Evolutionary conservation across 2,329 filamentous ascomycete species (phyloP).

Genomic region (Biscogniauxia sp.): DNA sequence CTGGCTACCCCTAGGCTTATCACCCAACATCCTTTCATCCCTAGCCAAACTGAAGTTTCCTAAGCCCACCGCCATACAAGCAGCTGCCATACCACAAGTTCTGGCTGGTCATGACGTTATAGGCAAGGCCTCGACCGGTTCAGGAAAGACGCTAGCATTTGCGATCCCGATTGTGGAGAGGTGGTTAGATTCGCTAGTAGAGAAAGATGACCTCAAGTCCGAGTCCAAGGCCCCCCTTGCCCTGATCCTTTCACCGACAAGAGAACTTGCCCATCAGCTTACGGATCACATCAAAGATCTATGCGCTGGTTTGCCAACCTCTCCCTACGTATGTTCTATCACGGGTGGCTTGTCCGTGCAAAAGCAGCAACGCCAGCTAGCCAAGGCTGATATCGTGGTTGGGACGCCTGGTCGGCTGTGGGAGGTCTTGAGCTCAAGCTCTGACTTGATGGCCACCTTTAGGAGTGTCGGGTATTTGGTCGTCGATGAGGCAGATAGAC

Average conservation of each 20-base stretch:
- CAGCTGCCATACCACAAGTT: slow-evolving; percentile 76
- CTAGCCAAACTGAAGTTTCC: slow-evolving; percentile 77
- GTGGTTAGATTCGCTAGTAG: slow-evolving; percentile 57
- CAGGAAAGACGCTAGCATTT: slow-evolving; percentile 94
- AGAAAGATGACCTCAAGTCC: slow-evolving; percentile 32
- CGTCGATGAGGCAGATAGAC: slow-evolving; percentile 88
- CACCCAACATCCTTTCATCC: slow-evolving; percentile 66
- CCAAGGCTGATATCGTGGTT: slow-evolving; percentile 86
- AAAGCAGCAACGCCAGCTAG: slow-evolving; percentile 85
- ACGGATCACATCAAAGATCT: slow-evolving; percentile 77
- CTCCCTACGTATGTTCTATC: slow-evolving; percentile 77
- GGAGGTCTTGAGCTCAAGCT: slow-evolving; percentile 83
- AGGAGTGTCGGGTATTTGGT: slow-evolving; percentile 78
- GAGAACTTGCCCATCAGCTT: slow-evolving; percentile 92
- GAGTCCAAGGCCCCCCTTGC: slow-evolving; percentile 59
- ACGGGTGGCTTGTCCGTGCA: slow-evolving; percentile 92
- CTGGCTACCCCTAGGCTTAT: slow-evolving; percentile 75
- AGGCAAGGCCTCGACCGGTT: slow-evolving; percentile 93
- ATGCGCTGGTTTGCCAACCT: slow-evolving; percentile 58
- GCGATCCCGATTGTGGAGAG: slow-evolving; percentile 88
- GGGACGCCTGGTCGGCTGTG: slow-evolving; percentile 89
- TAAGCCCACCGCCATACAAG: slow-evolving; percentile 80
- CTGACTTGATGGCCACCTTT: slow-evolving; percentile 67
- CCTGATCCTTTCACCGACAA: slow-evolving; percentile 83
- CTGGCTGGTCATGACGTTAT: slow-evolving; percentile 84